Evolutionary conservation across 176 grass and related monocot genomes (phyloP).

Genomic region (Aegilops tauschii): DNA sequence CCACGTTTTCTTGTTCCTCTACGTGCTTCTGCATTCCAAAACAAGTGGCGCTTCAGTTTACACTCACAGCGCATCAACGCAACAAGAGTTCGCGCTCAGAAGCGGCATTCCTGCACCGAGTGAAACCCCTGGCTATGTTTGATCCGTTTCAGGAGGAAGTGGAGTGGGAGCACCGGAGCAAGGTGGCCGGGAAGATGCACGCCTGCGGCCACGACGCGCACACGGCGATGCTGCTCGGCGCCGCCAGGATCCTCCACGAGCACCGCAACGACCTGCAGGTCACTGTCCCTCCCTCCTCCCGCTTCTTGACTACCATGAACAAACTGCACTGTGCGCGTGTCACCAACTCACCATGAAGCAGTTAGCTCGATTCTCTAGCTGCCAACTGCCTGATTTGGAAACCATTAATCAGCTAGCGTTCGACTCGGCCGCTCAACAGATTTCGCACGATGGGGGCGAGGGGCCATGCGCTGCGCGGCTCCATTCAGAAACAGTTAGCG

Average conservation of each 20-base stretch:
- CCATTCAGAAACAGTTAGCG: background rate
- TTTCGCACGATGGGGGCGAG: background rate
- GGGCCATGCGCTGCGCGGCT: background rate
- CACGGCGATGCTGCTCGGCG: slow-evolving; percentile 77
- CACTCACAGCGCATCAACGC: too few species aligned
- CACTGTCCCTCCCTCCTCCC: background rate
- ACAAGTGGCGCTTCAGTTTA: background rate
- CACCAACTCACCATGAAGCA: background rate
- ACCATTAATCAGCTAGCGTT: background rate
- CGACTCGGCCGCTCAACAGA: background rate
- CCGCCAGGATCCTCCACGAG: slow-evolving; percentile 75
- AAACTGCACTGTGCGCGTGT: background rate
- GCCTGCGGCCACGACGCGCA: slow-evolving; percentile 90
- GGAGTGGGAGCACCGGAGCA: slow-evolving; percentile 92
- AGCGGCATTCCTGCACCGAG: too few species aligned
- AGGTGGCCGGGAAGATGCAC: slow-evolving; percentile 74
- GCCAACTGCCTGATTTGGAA: background rate
- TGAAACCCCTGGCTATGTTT: too few species aligned
- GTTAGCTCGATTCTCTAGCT: background rate
- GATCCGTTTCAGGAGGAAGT: slow-evolving; percentile 57
- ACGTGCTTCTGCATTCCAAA: background rate
- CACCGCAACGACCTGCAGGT: slow-evolving; percentile 59
- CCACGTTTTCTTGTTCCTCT: background rate
- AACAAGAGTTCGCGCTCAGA: too few species aligned
- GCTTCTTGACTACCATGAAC: too few species aligned